These are phyloP conservation scores for Phaseolus lunatus DNA, from an alignment of 306 rosid species.

Conservation along the genomic window DNA sequence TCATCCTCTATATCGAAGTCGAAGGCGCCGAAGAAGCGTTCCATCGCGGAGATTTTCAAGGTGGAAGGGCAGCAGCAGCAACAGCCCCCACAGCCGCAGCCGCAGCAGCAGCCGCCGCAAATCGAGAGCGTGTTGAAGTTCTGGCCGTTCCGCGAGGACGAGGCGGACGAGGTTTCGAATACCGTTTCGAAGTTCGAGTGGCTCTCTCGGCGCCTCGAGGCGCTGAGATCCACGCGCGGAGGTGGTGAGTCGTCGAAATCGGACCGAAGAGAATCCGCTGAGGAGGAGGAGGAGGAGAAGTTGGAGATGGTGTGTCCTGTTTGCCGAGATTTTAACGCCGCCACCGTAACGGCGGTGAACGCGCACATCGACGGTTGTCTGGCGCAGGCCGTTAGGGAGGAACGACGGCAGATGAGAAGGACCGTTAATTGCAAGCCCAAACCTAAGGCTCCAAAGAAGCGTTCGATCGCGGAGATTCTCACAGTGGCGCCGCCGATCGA, in stretches of 20 bases:
- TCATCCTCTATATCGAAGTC: constrained; percentile 43
- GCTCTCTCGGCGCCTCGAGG: constrained; percentile 73
- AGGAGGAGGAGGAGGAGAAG: constrained; percentile 49
- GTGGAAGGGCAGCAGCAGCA: background rate
- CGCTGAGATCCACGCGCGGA: constrained; percentile 54
- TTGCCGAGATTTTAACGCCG: constrained; percentile 63
- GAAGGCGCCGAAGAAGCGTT: constrained; percentile 77
- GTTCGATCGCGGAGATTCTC: constrained; percentile 92
- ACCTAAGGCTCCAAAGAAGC: constrained; percentile 73
- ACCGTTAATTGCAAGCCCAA: constrained; percentile 47
- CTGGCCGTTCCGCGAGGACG: constrained; percentile 38
- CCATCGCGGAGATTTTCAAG: constrained; percentile 85
- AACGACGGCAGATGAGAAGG: constrained; percentile 52
- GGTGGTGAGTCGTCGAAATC: constrained; percentile 34
- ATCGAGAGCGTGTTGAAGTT: constrained; percentile 39
- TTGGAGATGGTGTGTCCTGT: constrained; percentile 78
- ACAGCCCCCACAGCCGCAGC: background rate
- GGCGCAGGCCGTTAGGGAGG: constrained; percentile 57
- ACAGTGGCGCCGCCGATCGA: constrained; percentile 78
- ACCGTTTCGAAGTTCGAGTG: constrained; percentile 73
- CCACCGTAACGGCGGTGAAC: constrained; percentile 71
- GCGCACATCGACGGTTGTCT: constrained; percentile 74
- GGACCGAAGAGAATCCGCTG: background rate
- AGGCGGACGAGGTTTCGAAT: constrained; percentile 54
- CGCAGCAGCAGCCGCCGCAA: background rate